Conservation (phyloP, 2,329 filamentous ascomycete genomes). For the Aspergillus sp. region DNA sequence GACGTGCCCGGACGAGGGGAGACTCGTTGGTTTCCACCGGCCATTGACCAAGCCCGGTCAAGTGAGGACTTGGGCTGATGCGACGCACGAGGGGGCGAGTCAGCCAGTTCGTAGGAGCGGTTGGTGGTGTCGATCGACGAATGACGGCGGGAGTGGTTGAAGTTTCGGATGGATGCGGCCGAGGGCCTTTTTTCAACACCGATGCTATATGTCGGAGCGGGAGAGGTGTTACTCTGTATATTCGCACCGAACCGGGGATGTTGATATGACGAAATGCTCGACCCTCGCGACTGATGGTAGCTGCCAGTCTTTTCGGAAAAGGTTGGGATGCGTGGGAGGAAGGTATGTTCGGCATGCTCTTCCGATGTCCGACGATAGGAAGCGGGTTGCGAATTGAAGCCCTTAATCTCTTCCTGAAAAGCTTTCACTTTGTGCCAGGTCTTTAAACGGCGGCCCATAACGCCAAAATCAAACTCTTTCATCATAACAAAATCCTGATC, state of each 20-base stretch:
- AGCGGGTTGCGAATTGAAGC: conserved; percentile 42
- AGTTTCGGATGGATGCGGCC: conserved; percentile 71
- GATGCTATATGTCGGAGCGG: conserved; percentile 35
- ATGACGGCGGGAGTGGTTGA: conserved; percentile 78
- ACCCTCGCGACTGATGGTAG: conserved; percentile 18
- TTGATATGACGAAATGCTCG: conserved; percentile 16
- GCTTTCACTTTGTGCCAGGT: conserved; percentile 96
- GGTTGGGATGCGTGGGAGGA: conserved; percentile 40
- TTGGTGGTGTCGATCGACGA: conserved; percentile 72
- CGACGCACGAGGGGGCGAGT: conserved; percentile 22
- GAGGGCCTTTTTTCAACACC: conserved; percentile 55
- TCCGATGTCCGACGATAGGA: conserved; percentile 38
- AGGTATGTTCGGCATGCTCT: conserved; percentile 38
- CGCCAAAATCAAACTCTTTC: conserved; percentile 89
- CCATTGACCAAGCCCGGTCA: conserved; percentile 54
- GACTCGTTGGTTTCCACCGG: conserved; percentile 27
- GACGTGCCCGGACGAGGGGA: conserved; percentile 30
- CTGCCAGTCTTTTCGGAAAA: conserved; percentile 28
- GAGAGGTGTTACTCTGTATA: conserved; percentile 30
- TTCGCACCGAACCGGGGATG: conserved; percentile 25
- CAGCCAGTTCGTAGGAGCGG: conserved; percentile 21
- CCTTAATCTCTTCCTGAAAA: conserved; percentile 78
- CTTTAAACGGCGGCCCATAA: conserved; percentile 80
- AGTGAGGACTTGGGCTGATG: conserved; percentile 54
- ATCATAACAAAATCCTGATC: conserved; percentile 92